Base-by-base conservation (phyloP, 179 eudicot genomes). In the Patellifolia procumbens region DNA sequence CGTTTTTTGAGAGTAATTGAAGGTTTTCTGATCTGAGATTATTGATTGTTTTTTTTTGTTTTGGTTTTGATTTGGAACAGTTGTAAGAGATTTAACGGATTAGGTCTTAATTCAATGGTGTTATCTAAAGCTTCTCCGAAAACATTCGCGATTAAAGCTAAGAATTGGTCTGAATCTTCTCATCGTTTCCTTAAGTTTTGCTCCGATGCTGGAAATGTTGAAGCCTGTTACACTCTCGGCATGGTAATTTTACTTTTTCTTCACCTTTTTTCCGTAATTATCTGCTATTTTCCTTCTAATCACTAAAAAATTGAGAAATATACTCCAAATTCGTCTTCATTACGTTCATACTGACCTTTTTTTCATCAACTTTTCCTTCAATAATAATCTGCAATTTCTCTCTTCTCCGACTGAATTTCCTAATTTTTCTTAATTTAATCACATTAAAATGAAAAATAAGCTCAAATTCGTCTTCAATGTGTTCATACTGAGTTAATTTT, bases 171-270 rank as follows among this genome's bases (percentile, higher is more conserved):
- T n/a, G 92, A 90, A 43, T 83, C 89, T 1, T 68, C 92, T 82
- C 91, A 90, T 79, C 89, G 89, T 7, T 91, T 90, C 74, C 74
- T 91, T 26, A 91, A 90, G 73, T 81, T 59, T 29, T 88, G 92
- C 70, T 83, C 92, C 55, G 92, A 88, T 77, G 83, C 88, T 66
- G 92, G 92, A 58, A 90, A 86, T 78, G 79, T 81, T 2, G 92
- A 91, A 35, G 97, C 97, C 43, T 90, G 88, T 76, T 90, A 88
- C 84, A 83, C 83, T 48, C 94, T 91, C 10, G 94, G 97, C 87
- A 91, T 88, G 94, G 94, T 91, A 82, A 56, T 78, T 68, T 10
- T 72, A 13, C 11, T 49, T 10, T 48, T 5, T n/a, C 19, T 67
- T n/a, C n/a, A n/a, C n/a, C n/a, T n/a, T n/a, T n/a, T n/a, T n/a